Percentiles rank a stretch among this genome's conserved stretches.
Evolutionary conservation across 2,329 filamentous ascomycete genomes (phyloP).

Genomic region (Botryosphaeria agaves): DNA sequence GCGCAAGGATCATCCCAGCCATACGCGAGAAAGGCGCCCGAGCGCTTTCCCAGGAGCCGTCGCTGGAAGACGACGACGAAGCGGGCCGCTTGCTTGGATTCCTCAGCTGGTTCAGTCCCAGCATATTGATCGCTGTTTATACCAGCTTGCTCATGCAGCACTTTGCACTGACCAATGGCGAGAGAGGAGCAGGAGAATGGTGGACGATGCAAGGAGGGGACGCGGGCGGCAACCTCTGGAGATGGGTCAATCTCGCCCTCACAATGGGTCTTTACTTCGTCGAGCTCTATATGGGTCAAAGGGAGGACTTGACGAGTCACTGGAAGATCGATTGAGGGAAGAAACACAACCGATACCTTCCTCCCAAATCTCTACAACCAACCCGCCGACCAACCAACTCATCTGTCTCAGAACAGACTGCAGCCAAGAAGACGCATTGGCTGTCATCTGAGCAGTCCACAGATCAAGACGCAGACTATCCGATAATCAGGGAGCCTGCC

Average conservation of each 20-base stretch:
- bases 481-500: no score
- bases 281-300: conserved; percentile 73
- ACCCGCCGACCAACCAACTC: neutral
- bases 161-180: conserved; percentile 56
- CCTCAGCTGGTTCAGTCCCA: conserved; percentile 86
- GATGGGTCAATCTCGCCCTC: conserved; percentile 80
- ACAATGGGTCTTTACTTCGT: conserved; percentile 85
- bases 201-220: conserved; percentile 79
- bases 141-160: conserved; percentile 92
- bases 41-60: conserved; percentile 69
- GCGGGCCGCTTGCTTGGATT: conserved; percentile 67
- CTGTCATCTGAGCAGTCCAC: no score
- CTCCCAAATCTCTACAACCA: no score
- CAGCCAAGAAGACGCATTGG: no score
- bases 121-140: conserved; percentile 88
- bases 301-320: conserved; percentile 61
- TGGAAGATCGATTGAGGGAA: conserved; percentile 83
- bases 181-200: conserved; percentile 40
- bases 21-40: conserved; percentile 73
- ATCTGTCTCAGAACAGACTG: neutral
- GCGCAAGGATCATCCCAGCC: conserved; percentile 87
- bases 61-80: conserved; percentile 68
- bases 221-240: conserved; percentile 69
- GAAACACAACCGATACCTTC: no score
- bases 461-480: no score